These are phyloP conservation scores for Ophiocordyceps camponoti-saundersi DNA, from an alignment of 2,329 filamentous ascomycete genomes.

Conservation along the genomic window DNA sequence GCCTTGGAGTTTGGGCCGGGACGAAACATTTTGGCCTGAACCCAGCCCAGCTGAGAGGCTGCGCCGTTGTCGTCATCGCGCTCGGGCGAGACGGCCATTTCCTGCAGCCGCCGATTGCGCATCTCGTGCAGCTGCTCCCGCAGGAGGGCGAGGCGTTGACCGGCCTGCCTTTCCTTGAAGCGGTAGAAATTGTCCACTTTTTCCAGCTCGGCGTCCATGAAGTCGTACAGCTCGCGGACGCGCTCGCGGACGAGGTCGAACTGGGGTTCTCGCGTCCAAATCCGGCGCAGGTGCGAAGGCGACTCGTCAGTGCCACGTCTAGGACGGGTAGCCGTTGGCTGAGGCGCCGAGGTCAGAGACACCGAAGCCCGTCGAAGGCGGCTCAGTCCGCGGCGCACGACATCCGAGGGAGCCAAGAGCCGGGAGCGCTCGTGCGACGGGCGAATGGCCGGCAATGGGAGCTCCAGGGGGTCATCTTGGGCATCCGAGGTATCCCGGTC, in stretches of 20 bases:
- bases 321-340: background rate
- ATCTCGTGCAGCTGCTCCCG: slow-evolving; percentile 84
- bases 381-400: slow-evolving; percentile 5
- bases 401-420: slow-evolving; percentile 6
- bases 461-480: slow-evolving; percentile 23
- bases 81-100: slow-evolving; percentile 33
- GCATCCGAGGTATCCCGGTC: slow-evolving; percentile 1
- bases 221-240: slow-evolving; percentile 74
- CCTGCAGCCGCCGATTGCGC: slow-evolving; percentile 64
- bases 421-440: slow-evolving; percentile 14
- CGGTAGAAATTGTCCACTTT: slow-evolving; percentile 89
- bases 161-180: slow-evolving; percentile 73
- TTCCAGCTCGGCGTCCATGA: slow-evolving; percentile 67
- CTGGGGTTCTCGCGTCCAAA: slow-evolving; percentile 22
- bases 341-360: background rate
- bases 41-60: slow-evolving; percentile 18
- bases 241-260: slow-evolving; percentile 50
- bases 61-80: slow-evolving; percentile 14
- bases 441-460: slow-evolving; percentile 35
- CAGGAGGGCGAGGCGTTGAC: slow-evolving; percentile 49
- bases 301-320: slow-evolving; percentile 6
- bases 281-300: slow-evolving; percentile 15
- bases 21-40: slow-evolving; percentile 33
- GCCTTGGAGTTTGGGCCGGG: slow-evolving; percentile 45
- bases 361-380: slow-evolving; percentile 6